phyloP scores from a whole-genome alignment of 495 filamentous ascomycete genomes.

The Penicillium chermesinum region DNA sequence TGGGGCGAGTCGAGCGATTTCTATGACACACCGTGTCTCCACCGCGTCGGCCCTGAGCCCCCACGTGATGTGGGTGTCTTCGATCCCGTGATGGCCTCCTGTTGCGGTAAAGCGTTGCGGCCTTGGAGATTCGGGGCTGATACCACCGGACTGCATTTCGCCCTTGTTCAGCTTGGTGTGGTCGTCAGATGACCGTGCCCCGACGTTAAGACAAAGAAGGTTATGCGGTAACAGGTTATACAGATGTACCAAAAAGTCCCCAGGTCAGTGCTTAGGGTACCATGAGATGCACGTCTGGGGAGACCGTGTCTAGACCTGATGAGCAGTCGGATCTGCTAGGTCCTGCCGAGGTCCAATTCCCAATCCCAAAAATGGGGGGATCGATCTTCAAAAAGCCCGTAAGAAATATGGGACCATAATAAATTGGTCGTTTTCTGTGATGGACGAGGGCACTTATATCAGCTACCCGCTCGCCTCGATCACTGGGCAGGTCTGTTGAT shows the following conservation, averaged over 20 bases:
- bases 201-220: not conserved
- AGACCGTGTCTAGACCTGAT: slow-evolving; percentile 5
- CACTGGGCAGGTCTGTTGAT: too few species aligned
- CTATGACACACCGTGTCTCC: slow-evolving; percentile 18
- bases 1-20: slow-evolving; percentile 8
- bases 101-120: not conserved
- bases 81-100: slow-evolving; percentile 1
- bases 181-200: not conserved
- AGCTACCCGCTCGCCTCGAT: too few species aligned
- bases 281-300: not conserved
- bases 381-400: too few species aligned
- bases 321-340: slow-evolving; percentile 3
- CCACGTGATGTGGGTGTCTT: not conserved
- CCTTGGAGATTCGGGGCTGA: not conserved
- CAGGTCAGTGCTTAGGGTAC: not conserved
- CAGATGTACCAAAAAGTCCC: not conserved
- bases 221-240: not conserved
- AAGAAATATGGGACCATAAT: too few species aligned
- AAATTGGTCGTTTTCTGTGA: too few species aligned
- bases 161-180: not conserved
- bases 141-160: not conserved
- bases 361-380: not conserved
- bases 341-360: slow-evolving; percentile 3
- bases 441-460: too few species aligned
- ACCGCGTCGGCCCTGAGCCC: not conserved